Base-by-base conservation (phyloP, 1,284 basidiomycete genomes). In the Trametes polyzona region DNA sequence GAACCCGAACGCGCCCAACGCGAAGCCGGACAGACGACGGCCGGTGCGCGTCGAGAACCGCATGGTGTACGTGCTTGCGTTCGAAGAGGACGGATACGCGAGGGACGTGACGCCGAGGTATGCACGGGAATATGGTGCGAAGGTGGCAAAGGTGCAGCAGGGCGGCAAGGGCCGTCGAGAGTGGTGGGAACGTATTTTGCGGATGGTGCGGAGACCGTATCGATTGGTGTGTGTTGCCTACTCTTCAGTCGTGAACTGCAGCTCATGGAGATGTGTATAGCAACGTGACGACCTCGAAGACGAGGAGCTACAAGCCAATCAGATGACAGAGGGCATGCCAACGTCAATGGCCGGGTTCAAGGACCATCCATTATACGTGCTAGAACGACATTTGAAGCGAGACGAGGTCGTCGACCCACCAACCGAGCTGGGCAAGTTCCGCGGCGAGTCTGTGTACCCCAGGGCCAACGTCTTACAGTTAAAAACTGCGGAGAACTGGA, bases 401-500 rank as follows among this genome's bases (percentile, higher is more conserved):
- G 92, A 92, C 62, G 90, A 99, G 73, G 88, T 93, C 10, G 86
- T 99, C 41, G 79, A 91, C 63, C 93, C 94, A n/a, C 83, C 86
- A 32, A 83, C 86, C 4, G 90, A 95, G 68, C 78, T 98, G 33
- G 96, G 96, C 26, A 90, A 91, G 63, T 98, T 99, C 76, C 86
- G 92, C 63, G 96, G 95, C 49, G 93, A 96, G 69, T 78, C 93
- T 11, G 96, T 99, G n/a, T 99, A 92, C 71, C 82, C 92, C 36
- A 89, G 96, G 27, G 84, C 85, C 1, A 83, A 90, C 49, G 93
- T 99, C 6, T 78, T 96, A 17, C 74, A 84, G 3, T 83, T 98
- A 55, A 96, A 96, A 71, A 92, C 93, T 1, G 84, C 92, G 17
- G 96, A 98, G 70, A 96, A 92, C 68, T 99, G 96, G 95, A 90